These are phyloP conservation scores for Cercospora zeae-maydis DNA, from an alignment of 2,329 filamentous ascomycete species.

Conservation along the genomic window DNA sequence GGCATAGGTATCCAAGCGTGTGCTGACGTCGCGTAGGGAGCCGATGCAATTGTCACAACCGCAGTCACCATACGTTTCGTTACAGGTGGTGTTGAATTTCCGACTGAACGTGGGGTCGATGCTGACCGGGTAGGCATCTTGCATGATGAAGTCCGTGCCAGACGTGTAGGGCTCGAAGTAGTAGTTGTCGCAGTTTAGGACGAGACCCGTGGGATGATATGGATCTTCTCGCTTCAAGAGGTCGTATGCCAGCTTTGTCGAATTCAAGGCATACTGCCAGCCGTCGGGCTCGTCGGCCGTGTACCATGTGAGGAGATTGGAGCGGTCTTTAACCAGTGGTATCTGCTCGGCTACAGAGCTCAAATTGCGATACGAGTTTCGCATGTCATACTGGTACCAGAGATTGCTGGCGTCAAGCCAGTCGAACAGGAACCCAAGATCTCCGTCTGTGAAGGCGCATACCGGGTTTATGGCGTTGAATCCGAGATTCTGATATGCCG, in stretches of 20 bases:
- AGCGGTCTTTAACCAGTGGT: constrained; percentile 35
- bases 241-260: constrained; percentile 43
- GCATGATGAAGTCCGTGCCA: constrained; percentile 58
- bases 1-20: constrained; percentile 43
- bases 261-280: constrained; percentile 52
- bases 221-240: constrained; percentile 53
- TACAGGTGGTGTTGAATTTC: constrained; percentile 55
- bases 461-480: constrained; percentile 49
- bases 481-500: constrained; percentile 42
- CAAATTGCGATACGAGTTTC: constrained; percentile 42
- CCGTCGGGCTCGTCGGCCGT: constrained; percentile 57
- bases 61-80: constrained; percentile 59
- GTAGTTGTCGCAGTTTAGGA: constrained; percentile 61
- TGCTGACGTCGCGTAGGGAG: constrained; percentile 51
- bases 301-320: constrained; percentile 47
- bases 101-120: constrained; percentile 54
- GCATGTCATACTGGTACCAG: constrained; percentile 48
- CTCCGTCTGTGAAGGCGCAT: constrained; percentile 41
- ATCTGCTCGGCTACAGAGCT: constrained; percentile 40
- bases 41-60: constrained; percentile 60
- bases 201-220: constrained; percentile 59
- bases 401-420: constrained; percentile 44
- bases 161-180: constrained; percentile 55
- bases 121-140: constrained; percentile 59
- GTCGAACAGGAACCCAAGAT: constrained; percentile 43